Evolutionary conservation across 768 basidiomycete genomes (phyloP), one percentile per base, ranked within the genome.

Genomic region (Tulasnella sp.): DNA sequence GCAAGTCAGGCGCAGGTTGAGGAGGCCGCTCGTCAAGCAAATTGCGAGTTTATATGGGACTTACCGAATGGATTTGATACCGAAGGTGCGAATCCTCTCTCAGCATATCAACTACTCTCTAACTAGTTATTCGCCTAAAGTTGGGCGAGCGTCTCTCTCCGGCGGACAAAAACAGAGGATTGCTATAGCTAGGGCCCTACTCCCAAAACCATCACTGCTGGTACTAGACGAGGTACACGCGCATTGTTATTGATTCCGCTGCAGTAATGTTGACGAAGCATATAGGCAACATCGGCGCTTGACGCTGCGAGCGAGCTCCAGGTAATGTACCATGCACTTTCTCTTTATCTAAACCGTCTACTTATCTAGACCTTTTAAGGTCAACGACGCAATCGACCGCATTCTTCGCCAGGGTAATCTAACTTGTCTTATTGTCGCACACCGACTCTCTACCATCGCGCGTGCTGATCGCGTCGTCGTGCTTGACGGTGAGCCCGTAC

Each of bases 51-150:
- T 68, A 84, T 97, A 4, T 90, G 91, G 86, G 85, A 87, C 15
- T 82, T 98, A 77, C 93, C 94, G 9, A 77, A 91, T 60, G 92
- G 93, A 0, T 95, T 95, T 66, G 94, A 96, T 65, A 97, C 95
- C 0, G 78, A 84, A 65, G 93, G 92, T 93, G 64, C 27, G 29
- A 19, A 61, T 41, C 26, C 15, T 24, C 34, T 51, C 48, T 52
- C 34, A 2, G 32, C 11, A 26, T 29, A 42, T 29, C 29, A 5
- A 21, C 0, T 29, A 1, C 30, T 4, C 34, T 38, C 34, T 38
- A 7, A 15, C 34, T 15, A 5, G 15, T 38, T 38, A 5, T 38
- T 38, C 30, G 19, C 26, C 1, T 19, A 24, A 53, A 88, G 85
- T 88, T 65, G 81, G 84, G 21, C 76, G 85, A 21, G 71, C 83